A percentile compares a stretch with the other conserved stretches of the same genome.
Evolutionary conservation across 1,284 basidiomycete species (phyloP).

Genomic region (Fistulina hepatica): DNA sequence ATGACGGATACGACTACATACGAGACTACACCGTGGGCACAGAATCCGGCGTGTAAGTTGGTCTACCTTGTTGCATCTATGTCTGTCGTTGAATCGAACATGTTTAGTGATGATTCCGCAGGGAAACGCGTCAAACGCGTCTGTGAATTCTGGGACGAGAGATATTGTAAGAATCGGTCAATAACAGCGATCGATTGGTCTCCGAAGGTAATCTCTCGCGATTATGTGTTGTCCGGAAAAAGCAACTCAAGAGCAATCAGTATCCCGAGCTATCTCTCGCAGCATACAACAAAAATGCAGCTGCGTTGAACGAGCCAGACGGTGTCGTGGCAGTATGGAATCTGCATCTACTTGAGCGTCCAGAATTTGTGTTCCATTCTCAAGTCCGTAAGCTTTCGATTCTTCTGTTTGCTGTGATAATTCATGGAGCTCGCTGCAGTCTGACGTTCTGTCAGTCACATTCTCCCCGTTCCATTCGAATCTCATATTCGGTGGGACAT

Average conservation of each 20-base stretch:
- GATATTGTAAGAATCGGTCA: conserved; percentile 82
- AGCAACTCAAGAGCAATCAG: conserved; percentile 30
- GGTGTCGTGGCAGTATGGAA: conserved; percentile 98
- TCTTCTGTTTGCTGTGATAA: conserved; percentile 3
- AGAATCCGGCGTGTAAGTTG: conserved; percentile 59
- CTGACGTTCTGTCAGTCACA: conserved; percentile 90
- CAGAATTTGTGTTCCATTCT: conserved; percentile 97
- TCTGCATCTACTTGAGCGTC: conserved; percentile 84
- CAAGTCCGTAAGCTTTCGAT: conserved; percentile 48
- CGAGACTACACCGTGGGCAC: conserved; percentile 86
- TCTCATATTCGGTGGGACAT: conserved; percentile 93
- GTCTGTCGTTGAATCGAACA: conserved; percentile 6
- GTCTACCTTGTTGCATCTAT: not conserved
- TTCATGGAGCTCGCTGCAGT: conserved; percentile 38
- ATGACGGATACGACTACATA: conserved; percentile 94
- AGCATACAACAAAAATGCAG: conserved; percentile 93
- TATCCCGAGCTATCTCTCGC: conserved; percentile 93
- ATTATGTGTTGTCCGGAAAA: not conserved
- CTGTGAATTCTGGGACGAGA: conserved; percentile 83
- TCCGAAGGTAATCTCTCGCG: conserved; percentile 54
- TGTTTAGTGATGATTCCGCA: conserved; percentile 73
- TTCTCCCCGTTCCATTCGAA: conserved; percentile 99
- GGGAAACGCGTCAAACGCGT: conserved; percentile 79
- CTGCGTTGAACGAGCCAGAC: conserved; percentile 86
- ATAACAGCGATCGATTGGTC: conserved; percentile 98